Evolutionary conservation across 345 rosid species (phyloP), one percentile per base, ranked within the genome.

Genomic region (Noccaea bulbosa): DNA sequence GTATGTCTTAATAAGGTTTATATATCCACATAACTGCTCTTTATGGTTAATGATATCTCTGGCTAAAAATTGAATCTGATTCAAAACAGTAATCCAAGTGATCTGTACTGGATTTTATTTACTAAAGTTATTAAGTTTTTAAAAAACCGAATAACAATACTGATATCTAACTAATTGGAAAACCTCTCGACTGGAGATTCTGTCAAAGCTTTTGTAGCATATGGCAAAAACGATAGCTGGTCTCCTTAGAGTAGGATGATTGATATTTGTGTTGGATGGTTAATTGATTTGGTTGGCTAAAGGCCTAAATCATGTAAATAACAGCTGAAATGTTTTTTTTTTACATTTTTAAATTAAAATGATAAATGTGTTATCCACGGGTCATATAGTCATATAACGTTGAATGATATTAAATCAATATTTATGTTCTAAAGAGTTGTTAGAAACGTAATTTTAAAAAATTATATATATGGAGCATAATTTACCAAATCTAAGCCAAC

Each of bases 151-250:
- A 20, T 20, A 20, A 20, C 22, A 20, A 20, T 20, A 20, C 22
- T 20, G 22, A 20, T 20, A 20, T 20, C 22, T 1, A 20, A 20
- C 22, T 20, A 20, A 20, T 20, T 24, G 11, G 32, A 65, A 56
- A 46, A 20, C 6, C 57, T 47, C 44, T 69, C 47, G 11, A 7
- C 17, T 22, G 24, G 34, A 58, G n/a, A 32, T 35, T 7, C 38
- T 49, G 67, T 62, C 52, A 50, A 52, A 54, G 22, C 63, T 44
- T 55, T 71, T 61, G 53, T 43, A 43, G 62, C 52, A 62, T 22
- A 51, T 62, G 11, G 65, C 11, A 48, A 10, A 24, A 45, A 37
- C 57, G 24, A 70, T 70, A 11, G 50, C 11, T 41, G 11, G 53
- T 61, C 35, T 38, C 45, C 8, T 32, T 30, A 62, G 1, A 22